A percentile compares a stretch with the other conserved stretches of the same genome.
phyloP scores from a whole-genome alignment of 139 green algal genomes.

The Haematococcus sp. region DNA sequence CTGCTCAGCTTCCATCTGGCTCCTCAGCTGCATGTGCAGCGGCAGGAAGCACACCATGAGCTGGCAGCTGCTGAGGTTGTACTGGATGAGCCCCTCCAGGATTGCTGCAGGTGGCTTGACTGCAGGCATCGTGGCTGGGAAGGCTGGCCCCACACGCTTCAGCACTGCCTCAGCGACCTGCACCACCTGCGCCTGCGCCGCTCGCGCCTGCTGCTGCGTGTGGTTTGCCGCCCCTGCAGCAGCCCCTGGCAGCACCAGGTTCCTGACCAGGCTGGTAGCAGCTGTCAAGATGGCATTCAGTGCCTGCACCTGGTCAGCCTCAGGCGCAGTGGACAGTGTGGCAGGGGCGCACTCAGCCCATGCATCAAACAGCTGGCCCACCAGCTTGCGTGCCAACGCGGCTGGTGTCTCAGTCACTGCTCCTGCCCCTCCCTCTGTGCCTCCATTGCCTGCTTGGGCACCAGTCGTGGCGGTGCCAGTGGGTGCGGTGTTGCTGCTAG shows the following conservation, averaged over 20 bases:
- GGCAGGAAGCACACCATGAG: constrained; percentile 48
- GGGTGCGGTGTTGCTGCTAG: too few relatives aligned
- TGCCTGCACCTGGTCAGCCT: constrained; percentile 31
- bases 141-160: constrained; percentile 27
- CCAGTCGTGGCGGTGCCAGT: neutral
- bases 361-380: constrained; percentile 43
- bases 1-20: neutral
- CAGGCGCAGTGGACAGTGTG: constrained; percentile 37
- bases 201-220: neutral
- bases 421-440: too few relatives aligned
- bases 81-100: constrained; percentile 39
- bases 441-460: neutral
- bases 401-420: too few relatives aligned
- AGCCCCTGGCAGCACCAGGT: neutral
- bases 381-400: constrained; percentile 18
- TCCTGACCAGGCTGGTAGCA: constrained; percentile 8
- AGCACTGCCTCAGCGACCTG: constrained; percentile 21
- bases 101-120: constrained; percentile 14
- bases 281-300: constrained; percentile 25
- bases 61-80: constrained; percentile 55
- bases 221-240: neutral
- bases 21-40: neutral
- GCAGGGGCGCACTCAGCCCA: constrained; percentile 53
- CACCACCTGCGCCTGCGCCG: neutral
- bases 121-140: constrained; percentile 33